Base-by-base conservation (phyloP, 371 early-diverging fungal genomes). In the Dinochytrium kinnereticum region DNA sequence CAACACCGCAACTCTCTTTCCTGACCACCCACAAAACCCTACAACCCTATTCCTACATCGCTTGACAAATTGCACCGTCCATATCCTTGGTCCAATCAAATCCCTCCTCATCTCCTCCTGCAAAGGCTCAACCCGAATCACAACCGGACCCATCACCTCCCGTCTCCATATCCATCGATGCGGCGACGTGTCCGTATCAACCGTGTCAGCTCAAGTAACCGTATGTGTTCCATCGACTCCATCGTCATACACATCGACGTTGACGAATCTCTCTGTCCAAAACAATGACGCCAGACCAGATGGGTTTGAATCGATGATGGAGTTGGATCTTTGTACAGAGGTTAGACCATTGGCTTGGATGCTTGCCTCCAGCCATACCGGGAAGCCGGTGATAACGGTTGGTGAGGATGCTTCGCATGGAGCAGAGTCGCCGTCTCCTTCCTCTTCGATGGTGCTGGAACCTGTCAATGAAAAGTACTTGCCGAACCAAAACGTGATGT, bases 21-120 rank as follows among this genome's bases (percentile, higher is more conserved):
- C 57, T 28, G 26, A 7, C 57, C 10, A 24, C 30, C 10, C 13
- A 7, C 10, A 13, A 10, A 30, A 17, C 28, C 64, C 64, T 7
- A 21, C 38, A 15, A 66, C 66, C 28, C 44, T 66, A 17, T 21
- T 39, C 28, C 39, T 66, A 3, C 66, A 66, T 30, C 66, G 66
- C 26, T 30, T 38, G 5, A 66, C 7, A n/a, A 49, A 66, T 31
- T 30, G 36, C 66, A 66, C 40, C 44, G 49, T 66, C 10, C 39
- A 38, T 33, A 38, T 66, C 66, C 2, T 66, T 2, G 66, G 66
- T 2, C 66, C 66, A 21, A 2, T 66, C 24, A 3, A 28, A 26
- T 34, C 28, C 28, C 44, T 66, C 10, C 49, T 19, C 15, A 26
- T 66, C 26, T 39, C 66, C 3, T 40, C 40, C 37, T 40, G 37